These are phyloP conservation scores for Echinosophora koreensis DNA, from an alignment of 306 rosid species.

Conservation along the genomic window DNA sequence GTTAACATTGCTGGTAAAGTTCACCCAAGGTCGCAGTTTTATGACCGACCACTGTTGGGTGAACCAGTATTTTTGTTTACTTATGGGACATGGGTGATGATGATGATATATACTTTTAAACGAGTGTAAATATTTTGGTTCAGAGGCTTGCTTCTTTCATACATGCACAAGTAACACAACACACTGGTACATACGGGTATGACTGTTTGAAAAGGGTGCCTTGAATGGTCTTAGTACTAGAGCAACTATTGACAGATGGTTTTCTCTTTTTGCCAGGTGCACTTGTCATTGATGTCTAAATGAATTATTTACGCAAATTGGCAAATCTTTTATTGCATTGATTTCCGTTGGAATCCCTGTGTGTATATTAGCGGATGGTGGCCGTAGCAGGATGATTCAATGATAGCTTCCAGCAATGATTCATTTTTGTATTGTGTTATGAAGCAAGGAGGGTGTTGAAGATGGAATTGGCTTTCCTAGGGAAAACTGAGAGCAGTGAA, in stretches of 20 bases:
- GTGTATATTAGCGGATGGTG: slow-evolving; percentile 68
- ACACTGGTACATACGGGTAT: background rate
- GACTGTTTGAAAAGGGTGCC: background rate
- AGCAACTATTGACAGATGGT: slow-evolving; percentile 25
- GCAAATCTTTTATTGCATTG: slow-evolving; percentile 39
- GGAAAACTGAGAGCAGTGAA: slow-evolving; percentile 46
- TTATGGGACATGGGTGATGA: background rate
- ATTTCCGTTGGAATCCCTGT: slow-evolving; percentile 44
- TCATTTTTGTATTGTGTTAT: slow-evolving; percentile 40
- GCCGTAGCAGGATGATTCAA: slow-evolving; percentile 50
- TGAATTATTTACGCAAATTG: slow-evolving; percentile 39
- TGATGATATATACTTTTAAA: slow-evolving; percentile 20
- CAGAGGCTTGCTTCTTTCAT: slow-evolving; percentile 11
- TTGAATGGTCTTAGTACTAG: background rate
- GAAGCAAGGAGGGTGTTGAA: slow-evolving; percentile 33
- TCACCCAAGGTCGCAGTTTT: background rate
- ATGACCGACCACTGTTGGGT: background rate
- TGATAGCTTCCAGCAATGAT: slow-evolving; percentile 42
- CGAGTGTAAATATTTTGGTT: slow-evolving; percentile 22
- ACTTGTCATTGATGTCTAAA: slow-evolving; percentile 35
- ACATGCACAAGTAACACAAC: background rate
- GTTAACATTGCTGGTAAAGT: background rate
- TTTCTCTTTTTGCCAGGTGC: slow-evolving; percentile 53
- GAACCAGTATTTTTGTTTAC: background rate
- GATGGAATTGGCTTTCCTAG: slow-evolving; percentile 38